A percentile compares a stretch with the other conserved stretches of the same genome.
Conservation (phyloP, 495 filamentous ascomycete species). For the Neurospora sp. region DNA sequence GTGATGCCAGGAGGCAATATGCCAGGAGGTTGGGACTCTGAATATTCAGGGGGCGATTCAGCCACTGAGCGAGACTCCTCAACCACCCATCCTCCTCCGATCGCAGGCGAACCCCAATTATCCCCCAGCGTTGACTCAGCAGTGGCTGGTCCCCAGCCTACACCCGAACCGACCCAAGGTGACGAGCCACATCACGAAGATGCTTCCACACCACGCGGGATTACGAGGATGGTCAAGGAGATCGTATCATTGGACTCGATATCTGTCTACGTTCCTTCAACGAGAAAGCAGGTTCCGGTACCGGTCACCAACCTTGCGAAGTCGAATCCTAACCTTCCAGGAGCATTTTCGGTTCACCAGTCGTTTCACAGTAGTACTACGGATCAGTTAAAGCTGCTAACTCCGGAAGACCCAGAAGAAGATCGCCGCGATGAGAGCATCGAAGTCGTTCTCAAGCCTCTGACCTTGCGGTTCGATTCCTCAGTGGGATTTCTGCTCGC, state of each 20-base stretch:
- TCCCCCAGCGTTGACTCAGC: not conserved
- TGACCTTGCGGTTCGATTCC: slow-evolving; percentile 54
- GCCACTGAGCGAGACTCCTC: not conserved
- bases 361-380: not conserved
- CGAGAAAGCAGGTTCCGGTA: slow-evolving; percentile 18
- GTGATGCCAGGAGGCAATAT: slow-evolving; percentile 18
- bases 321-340: slow-evolving; percentile 42
- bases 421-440: slow-evolving; percentile 26
- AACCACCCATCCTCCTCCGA: not conserved
- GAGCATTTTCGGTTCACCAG: slow-evolving; percentile 45
- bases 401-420: not conserved
- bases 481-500: slow-evolving; percentile 55
- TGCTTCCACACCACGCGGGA: slow-evolving; percentile 32
- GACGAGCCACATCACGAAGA: slow-evolving; percentile 22
- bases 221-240: slow-evolving; percentile 38
- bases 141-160: not conserved
- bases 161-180: not conserved
- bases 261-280: slow-evolving; percentile 34
- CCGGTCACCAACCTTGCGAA: slow-evolving; percentile 17
- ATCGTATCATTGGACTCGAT: slow-evolving; percentile 31
- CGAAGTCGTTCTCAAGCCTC: slow-evolving; percentile 46
- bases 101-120: not conserved
- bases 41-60: not conserved
- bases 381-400: not conserved
- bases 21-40: slow-evolving; percentile 52